Evolutionary conservation across 768 basidiomycete species (phyloP).

Genomic region (Pholiota conissans): DNA sequence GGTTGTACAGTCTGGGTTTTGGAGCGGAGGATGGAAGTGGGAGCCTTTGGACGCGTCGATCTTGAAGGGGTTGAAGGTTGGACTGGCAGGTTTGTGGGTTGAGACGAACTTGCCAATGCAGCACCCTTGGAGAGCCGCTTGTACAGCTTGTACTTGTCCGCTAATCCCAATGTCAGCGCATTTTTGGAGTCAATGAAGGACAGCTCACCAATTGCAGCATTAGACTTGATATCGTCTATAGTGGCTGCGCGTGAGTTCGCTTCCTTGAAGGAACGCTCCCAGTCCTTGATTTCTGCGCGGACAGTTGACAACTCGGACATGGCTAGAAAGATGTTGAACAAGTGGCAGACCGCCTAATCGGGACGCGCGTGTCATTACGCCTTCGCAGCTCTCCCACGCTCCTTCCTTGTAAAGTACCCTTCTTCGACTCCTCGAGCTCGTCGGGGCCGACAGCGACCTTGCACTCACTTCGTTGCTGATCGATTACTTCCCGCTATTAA

Average conservation of each 20-base stretch:
- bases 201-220: slow-evolving; percentile 61
- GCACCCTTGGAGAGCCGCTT: slow-evolving; percentile 66
- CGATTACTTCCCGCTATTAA: neutral
- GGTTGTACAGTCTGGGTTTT: slow-evolving; percentile 52
- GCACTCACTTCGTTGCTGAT: neutral
- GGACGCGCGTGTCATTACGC: neutral
- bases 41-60: slow-evolving; percentile 29
- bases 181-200: neutral
- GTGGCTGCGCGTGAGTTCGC: slow-evolving; percentile 58
- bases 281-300: slow-evolving; percentile 71
- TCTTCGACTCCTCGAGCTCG: neutral
- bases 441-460: neutral
- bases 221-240: slow-evolving; percentile 68
- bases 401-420: no score
- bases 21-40: slow-evolving; percentile 39
- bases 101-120: slow-evolving; percentile 11
- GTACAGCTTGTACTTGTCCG: slow-evolving; percentile 80
- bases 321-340: slow-evolving; percentile 1
- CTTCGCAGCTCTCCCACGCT: slow-evolving; percentile 11
- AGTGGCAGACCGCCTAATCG: slow-evolving; percentile 11
- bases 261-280: slow-evolving; percentile 70
- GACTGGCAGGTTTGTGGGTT: slow-evolving; percentile 15
- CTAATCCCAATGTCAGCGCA: slow-evolving; percentile 36
- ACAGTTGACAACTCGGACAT: slow-evolving; percentile 51
- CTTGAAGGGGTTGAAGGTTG: slow-evolving; percentile 40